These are phyloP conservation scores for Quercus aquifolioides DNA, from an alignment of 306 rosid species.

Conservation along the genomic window DNA sequence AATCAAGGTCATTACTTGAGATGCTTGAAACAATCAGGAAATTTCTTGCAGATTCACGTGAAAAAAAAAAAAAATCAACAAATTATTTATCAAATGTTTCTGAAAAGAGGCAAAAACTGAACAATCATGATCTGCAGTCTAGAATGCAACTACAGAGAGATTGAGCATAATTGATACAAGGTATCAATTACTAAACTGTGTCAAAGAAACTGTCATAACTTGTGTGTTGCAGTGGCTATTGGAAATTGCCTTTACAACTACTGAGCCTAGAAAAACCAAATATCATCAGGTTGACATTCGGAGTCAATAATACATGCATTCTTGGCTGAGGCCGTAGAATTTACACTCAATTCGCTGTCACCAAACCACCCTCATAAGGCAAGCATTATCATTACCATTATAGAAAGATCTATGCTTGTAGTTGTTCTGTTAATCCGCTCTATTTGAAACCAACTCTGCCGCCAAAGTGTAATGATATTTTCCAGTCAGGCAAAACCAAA, in stretches of 20 bases:
- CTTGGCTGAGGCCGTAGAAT: not conserved
- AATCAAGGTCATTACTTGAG: not conserved
- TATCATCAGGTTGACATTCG: not conserved
- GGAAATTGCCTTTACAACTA: not conserved
- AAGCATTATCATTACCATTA: not conserved
- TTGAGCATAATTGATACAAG: no score
- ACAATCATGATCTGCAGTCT: not conserved
- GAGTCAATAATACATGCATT: not conserved
- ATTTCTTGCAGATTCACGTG: not conserved
- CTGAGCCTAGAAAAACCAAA: not conserved
- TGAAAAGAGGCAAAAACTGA: not conserved
- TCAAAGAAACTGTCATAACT: not conserved
- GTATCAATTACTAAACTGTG: not conserved
- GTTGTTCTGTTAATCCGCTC: not conserved
- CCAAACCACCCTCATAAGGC: not conserved
- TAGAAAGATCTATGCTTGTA: not conserved
- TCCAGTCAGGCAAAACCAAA: not conserved
- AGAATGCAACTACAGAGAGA: not conserved
- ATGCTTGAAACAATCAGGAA: not conserved
- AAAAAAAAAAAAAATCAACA: not conserved
- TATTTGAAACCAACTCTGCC: not conserved
- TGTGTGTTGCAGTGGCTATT: not conserved
- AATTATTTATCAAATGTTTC: not conserved
- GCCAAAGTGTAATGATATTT: not conserved
- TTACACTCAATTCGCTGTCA: not conserved